Conservation (phyloP, 2,329 filamentous ascomycete species). For the Paraconiothyrium sp. region DNA sequence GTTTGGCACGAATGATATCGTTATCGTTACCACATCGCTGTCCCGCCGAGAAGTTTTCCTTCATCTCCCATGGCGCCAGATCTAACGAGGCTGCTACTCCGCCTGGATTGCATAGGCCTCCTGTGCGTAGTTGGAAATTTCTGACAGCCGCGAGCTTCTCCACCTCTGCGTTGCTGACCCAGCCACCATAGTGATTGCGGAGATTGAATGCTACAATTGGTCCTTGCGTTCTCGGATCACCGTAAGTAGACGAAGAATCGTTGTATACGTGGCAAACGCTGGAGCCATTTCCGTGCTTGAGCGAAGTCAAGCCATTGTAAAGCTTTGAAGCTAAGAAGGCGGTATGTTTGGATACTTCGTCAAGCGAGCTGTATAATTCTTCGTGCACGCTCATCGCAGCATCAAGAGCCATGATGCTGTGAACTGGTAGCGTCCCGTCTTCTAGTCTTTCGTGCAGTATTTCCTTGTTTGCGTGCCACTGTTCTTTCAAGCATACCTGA, state of each 20-base stretch:
- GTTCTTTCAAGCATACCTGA: conserved; percentile 70
- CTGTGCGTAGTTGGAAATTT: conserved; percentile 84
- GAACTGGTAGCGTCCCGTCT: conserved; percentile 90
- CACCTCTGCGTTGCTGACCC: conserved; percentile 83
- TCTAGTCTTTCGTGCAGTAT: conserved; percentile 84
- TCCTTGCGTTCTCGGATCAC: conserved; percentile 64
- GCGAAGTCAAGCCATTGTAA: conserved; percentile 63
- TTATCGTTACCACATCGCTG: conserved; percentile 85
- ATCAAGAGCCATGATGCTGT: conserved; percentile 85
- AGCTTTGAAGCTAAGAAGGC: conserved; percentile 69
- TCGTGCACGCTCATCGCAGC: conserved; percentile 75
- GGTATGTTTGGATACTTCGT: conserved; percentile 75
- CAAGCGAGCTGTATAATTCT: conserved; percentile 76
- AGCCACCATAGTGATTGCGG: conserved; percentile 71
- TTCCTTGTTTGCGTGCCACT: conserved; percentile 85
- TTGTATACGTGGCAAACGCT: conserved; percentile 74
- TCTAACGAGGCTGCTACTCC: conserved; percentile 78
- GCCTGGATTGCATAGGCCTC: conserved; percentile 91
- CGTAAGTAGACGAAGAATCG: conserved; percentile 52
- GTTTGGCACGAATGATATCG: conserved; percentile 83
- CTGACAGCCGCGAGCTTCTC: conserved; percentile 85
- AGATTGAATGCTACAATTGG: conserved; percentile 88
- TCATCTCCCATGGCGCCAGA: conserved; percentile 83
- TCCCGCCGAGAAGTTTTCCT: conserved; percentile 82
- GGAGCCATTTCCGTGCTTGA: conserved; percentile 75